Conservation (phyloP, 2,329 filamentous ascomycete species). For the Ophiostoma sp. region DNA sequence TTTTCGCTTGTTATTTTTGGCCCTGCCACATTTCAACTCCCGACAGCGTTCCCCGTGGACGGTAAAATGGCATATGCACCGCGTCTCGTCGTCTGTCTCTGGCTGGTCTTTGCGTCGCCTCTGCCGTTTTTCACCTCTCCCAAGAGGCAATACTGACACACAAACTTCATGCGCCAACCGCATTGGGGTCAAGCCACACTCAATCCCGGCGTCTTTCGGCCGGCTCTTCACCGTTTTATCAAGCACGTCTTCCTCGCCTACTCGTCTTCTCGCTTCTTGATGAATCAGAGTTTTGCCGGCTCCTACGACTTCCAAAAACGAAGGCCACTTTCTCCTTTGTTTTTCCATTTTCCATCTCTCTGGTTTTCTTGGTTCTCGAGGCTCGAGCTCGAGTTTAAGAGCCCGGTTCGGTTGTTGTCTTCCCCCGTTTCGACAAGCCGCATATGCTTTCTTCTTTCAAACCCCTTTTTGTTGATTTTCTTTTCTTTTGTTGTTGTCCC, state of each 20-base stretch:
- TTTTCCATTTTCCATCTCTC: too few relatives aligned
- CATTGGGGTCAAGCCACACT: background rate
- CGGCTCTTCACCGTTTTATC: background rate
- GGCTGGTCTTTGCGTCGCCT: background rate
- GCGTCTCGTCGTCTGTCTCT: background rate
- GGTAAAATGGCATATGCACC: background rate
- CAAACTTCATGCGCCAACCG: background rate
- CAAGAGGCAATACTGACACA: background rate
- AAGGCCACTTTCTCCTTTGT: background rate
- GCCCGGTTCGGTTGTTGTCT: background rate
- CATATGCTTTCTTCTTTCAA: background rate
- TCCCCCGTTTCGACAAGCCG: background rate
- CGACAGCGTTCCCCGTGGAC: background rate
- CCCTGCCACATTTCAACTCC: background rate
- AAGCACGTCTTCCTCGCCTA: background rate
- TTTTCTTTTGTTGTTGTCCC: background rate
- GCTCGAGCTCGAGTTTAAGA: too few relatives aligned
- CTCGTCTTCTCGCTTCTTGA: background rate
- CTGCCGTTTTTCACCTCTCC: background rate
- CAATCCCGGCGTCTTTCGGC: background rate
- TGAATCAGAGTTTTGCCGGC: background rate
- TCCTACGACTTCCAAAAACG: background rate
- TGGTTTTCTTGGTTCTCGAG: background rate
- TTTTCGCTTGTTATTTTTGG: background rate
- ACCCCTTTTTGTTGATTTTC: background rate